phyloP scores from a whole-genome alignment of 257 asterid genomes.

The Penstemon newberryi region DNA sequence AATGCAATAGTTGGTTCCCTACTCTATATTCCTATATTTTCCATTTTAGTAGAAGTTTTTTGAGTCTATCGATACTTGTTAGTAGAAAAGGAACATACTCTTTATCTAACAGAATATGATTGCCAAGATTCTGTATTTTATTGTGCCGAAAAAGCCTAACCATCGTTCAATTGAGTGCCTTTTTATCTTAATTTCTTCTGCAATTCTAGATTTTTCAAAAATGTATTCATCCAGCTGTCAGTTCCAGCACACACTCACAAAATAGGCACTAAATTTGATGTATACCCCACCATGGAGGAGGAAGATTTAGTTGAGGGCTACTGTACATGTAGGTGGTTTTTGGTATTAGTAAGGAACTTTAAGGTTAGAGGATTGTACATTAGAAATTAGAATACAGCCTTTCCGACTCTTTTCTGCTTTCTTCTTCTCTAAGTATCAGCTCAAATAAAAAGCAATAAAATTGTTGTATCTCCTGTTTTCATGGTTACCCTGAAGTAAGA shows the following conservation, averaged over 20 bases:
- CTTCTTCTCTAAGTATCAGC: background rate
- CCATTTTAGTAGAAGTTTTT: background rate
- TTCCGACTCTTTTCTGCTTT: no score
- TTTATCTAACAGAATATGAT: no score
- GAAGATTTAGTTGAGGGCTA: no score
- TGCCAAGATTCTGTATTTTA: background rate
- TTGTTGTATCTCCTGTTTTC: background rate
- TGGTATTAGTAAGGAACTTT: no score
- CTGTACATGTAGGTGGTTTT: no score
- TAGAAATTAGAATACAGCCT: no score
- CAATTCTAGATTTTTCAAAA: background rate
- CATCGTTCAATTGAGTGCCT: background rate
- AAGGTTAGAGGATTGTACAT: no score
- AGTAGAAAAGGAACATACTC: background rate
- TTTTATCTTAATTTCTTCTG: background rate
- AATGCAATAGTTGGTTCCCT: background rate
- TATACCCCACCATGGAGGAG: background rate
- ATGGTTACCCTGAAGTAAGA: constrained; percentile 14
- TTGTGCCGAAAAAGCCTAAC: background rate
- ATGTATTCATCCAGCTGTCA: background rate
- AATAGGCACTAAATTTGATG: background rate
- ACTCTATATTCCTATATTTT: background rate
- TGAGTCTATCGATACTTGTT: background rate
- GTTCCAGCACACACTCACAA: background rate
- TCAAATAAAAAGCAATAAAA: background rate